phyloP scores from a whole-genome alignment of 2,329 filamentous ascomycete genomes.

The Plectosphaerella sp. region DNA sequence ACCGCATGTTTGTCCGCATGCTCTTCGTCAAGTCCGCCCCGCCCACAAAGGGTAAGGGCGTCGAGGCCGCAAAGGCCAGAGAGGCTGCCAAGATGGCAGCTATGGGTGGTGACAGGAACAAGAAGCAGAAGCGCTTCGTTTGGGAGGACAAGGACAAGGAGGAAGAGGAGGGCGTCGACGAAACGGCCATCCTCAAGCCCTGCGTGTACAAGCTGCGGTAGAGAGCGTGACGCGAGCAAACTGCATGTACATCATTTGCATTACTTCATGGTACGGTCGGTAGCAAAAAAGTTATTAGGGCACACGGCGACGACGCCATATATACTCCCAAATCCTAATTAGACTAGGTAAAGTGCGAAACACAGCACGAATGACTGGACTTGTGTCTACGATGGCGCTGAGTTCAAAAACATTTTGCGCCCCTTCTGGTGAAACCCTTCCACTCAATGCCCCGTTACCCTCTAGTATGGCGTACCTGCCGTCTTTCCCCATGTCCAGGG shows the following conservation, averaged over 20 bases:
- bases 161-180: slow-evolving; percentile 59
- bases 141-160: slow-evolving; percentile 46
- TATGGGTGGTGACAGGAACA: slow-evolving; percentile 30
- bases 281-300: no score
- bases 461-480: neutral
- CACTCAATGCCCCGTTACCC: neutral
- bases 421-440: neutral
- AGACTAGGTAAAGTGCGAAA: no score
- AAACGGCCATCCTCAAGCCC: slow-evolving; percentile 72
- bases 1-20: slow-evolving; percentile 99
- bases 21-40: slow-evolving; percentile 81
- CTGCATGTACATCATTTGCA: neutral
- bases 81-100: slow-evolving; percentile 42
- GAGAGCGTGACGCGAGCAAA: neutral
- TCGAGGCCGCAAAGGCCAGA: slow-evolving; percentile 47
- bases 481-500: neutral
- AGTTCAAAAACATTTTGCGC: neutral
- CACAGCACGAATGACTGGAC: neutral
- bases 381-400: neutral
- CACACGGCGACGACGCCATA: no score
- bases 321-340: no score
- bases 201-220: slow-evolving; percentile 92
- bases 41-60: slow-evolving; percentile 72
- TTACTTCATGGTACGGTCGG: no score
- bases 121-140: slow-evolving; percentile 51